Evolutionary conservation across 345 rosid species (phyloP).

Genomic region (Turritis glabra): DNA sequence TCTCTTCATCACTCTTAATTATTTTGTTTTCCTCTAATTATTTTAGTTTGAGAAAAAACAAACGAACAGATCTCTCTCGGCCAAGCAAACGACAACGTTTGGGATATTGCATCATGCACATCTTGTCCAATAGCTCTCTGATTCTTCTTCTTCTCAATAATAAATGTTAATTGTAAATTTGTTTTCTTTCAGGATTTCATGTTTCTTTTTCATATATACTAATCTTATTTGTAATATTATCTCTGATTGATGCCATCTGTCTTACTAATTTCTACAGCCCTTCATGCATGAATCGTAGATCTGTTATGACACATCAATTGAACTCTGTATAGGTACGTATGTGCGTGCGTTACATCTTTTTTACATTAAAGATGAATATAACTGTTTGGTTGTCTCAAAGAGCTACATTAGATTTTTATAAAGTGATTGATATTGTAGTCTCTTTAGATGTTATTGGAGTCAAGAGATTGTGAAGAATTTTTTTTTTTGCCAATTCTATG

Average conservation of each 20-base stretch:
- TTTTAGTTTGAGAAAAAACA: constrained; percentile 22
- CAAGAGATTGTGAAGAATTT: too few species aligned
- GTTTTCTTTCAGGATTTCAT: not conserved
- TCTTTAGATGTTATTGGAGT: too few species aligned
- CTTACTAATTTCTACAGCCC: not conserved
- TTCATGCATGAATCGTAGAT: constrained; percentile 17
- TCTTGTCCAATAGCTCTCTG: constrained; percentile 13
- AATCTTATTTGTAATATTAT: constrained; percentile 15
- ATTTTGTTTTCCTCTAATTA: not conserved
- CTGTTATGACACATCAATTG: not conserved
- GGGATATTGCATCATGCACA: constrained; percentile 30
- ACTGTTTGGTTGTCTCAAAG: not conserved
- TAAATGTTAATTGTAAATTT: not conserved
- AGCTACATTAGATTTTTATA: not conserved
- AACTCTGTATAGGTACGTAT: not conserved
- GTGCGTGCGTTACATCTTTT: not conserved
- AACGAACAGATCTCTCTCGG: constrained; percentile 22
- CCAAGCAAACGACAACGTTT: constrained; percentile 8
- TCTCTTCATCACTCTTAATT: constrained; percentile 18
- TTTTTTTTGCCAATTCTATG: not conserved
- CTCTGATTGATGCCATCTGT: not conserved
- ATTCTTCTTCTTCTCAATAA: constrained; percentile 14
- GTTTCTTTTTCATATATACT: not conserved
- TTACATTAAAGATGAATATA: not conserved
- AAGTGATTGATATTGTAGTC: not conserved